Percentiles rank a stretch among this genome's conserved stretches.
These are phyloP conservation scores for Solanum dulcamara DNA, from an alignment of 257 asterid species.

Conservation along the genomic window DNA sequence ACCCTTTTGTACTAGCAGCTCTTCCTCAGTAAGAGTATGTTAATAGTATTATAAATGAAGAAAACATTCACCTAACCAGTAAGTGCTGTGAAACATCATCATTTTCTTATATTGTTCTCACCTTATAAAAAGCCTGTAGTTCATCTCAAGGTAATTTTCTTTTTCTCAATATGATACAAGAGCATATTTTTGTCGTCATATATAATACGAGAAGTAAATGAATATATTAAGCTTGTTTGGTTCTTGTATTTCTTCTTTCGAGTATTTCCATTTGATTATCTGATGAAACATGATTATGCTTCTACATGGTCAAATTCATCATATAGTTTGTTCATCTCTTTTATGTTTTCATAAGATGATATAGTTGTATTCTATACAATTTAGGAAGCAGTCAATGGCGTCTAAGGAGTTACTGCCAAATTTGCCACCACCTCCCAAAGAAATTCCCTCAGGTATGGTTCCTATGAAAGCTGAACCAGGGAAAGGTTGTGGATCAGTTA, in stretches of 20 bases:
- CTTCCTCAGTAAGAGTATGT: neutral
- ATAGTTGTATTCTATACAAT: neutral
- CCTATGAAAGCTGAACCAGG: conserved; percentile 5
- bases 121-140: neutral
- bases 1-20: neutral
- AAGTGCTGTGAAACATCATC: neutral
- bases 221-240: neutral
- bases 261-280: neutral
- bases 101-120: neutral
- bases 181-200: neutral
- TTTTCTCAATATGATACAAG: neutral
- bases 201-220: neutral
- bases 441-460: conserved; percentile 8
- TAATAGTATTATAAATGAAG: neutral
- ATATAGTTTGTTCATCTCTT: neutral
- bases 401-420: neutral
- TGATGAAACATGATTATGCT: neutral
- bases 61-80: neutral
- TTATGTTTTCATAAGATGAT: neutral
- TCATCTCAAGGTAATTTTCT: neutral
- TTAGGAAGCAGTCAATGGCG: conserved; percentile 7
- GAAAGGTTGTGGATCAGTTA: neutral
- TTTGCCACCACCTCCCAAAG: conserved; percentile 19
- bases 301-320: neutral
- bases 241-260: neutral